phyloP scores from a whole-genome alignment of 148 eudicot genomes.

The Pharnaceum exiguum region DNA sequence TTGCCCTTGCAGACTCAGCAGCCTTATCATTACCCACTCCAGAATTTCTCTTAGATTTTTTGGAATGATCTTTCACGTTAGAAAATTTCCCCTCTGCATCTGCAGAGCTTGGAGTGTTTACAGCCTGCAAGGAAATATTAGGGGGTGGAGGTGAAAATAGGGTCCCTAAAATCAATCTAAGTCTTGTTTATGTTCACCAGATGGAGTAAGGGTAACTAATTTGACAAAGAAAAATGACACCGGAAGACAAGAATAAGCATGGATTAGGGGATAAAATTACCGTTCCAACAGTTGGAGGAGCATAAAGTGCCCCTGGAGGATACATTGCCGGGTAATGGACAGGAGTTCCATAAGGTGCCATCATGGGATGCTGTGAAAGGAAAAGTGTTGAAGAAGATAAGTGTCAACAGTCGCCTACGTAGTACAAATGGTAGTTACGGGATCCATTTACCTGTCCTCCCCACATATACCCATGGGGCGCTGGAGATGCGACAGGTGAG shows the following conservation, averaged over 20 bases:
- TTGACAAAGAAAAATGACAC: not conserved
- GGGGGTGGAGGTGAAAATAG: not conserved
- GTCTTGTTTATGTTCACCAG: not conserved
- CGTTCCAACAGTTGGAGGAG: constrained; percentile 71
- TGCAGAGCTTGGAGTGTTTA: constrained; percentile 34
- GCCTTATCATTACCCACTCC: constrained; percentile 39
- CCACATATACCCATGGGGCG: constrained; percentile 87
- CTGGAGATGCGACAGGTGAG: constrained; percentile 62
- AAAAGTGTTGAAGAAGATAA: constrained; percentile 1
- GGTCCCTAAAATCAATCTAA: not conserved
- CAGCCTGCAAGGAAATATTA: constrained; percentile 28
- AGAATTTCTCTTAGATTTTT: constrained; percentile 53
- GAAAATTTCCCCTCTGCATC: constrained; percentile 52
- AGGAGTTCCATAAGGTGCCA: constrained; percentile 87
- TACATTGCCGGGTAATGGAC: constrained; percentile 84
- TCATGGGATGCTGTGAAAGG: constrained; percentile 51
- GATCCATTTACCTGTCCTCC: constrained; percentile 55
- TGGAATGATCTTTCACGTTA: constrained; percentile 47
- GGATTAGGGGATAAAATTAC: constrained; percentile 41
- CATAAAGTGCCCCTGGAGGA: constrained; percentile 74
- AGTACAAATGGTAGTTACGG: no score
- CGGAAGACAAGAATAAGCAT: not conserved
- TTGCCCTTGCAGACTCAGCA: constrained; percentile 56
- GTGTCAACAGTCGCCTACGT: not conserved
- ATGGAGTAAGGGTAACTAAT: not conserved